Evolutionary conservation across 108 stramenopile genomes (phyloP).

Genomic region (Nitzschia palea): DNA sequence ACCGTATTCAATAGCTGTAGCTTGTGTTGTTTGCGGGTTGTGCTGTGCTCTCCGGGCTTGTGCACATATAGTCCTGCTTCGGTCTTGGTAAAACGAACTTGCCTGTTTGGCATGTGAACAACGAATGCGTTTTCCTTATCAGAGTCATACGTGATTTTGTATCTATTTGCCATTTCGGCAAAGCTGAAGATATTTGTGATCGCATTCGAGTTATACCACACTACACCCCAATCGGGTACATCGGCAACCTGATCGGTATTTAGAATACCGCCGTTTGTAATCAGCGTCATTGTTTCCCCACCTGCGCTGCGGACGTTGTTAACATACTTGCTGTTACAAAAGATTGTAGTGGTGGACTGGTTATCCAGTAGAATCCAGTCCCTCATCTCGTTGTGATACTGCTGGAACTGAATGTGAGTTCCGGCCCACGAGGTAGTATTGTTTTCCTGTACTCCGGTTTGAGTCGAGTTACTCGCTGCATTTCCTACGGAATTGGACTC

Average conservation of each 20-base stretch:
- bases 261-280: constrained; percentile 23
- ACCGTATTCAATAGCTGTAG: background rate
- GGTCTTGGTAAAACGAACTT: background rate
- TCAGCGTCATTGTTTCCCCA: constrained; percentile 1
- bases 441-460: background rate
- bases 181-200: constrained; percentile 47
- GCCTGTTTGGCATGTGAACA: background rate
- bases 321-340: constrained; percentile 27
- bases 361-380: constrained; percentile 38
- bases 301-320: background rate
- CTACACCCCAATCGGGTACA: constrained; percentile 30
- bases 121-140: background rate
- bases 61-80: background rate
- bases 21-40: background rate
- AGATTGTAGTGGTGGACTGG: constrained; percentile 42
- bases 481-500: background rate
- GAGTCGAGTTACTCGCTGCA: background rate
- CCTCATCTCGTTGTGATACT: background rate
- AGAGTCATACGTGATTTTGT: constrained; percentile 32
- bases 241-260: constrained; percentile 10
- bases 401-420: background rate
- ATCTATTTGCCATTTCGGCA: constrained; percentile 1
- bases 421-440: background rate
- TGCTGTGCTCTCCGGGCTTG: background rate
- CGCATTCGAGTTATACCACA: constrained; percentile 40